A percentile compares a stretch with the other conserved stretches of the same genome.
Conservation (phyloP, 2,329 filamentous ascomycete genomes). For the Eurotiales sp. region DNA sequence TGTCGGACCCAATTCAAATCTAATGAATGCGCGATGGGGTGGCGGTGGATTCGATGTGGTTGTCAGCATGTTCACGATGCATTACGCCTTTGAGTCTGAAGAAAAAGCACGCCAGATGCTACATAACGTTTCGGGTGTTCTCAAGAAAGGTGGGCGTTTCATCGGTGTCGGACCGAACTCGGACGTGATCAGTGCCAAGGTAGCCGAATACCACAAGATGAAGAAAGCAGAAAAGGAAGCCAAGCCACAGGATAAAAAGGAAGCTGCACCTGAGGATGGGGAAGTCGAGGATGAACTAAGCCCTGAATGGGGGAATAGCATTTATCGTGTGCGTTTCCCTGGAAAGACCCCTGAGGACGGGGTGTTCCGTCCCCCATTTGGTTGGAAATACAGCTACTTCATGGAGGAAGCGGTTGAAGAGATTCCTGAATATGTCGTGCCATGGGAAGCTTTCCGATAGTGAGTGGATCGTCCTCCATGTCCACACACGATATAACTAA, state of each 20-base stretch:
- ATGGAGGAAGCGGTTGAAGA: slow-evolving; percentile 94
- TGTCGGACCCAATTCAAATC: slow-evolving; percentile 53
- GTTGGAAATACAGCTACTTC: slow-evolving; percentile 98
- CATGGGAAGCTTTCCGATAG: slow-evolving; percentile 95
- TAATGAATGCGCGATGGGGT: slow-evolving; percentile 61
- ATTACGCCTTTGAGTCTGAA: slow-evolving; percentile 95
- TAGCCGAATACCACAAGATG: slow-evolving; percentile 70
- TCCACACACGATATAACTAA: not conserved
- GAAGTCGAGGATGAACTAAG: slow-evolving; percentile 57
- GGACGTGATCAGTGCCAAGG: slow-evolving; percentile 75
- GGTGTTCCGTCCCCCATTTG: slow-evolving; percentile 88
- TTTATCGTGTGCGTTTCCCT: slow-evolving; percentile 88
- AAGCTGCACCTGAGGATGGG: slow-evolving; percentile 32
- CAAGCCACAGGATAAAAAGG: not conserved
- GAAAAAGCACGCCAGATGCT: slow-evolving; percentile 88
- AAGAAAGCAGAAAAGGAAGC: slow-evolving; percentile 34
- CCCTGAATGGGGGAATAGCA: slow-evolving; percentile 83
- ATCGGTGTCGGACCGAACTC: slow-evolving; percentile 97
- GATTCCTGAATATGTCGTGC: slow-evolving; percentile 95
- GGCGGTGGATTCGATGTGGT: slow-evolving; percentile 91
- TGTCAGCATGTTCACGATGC: slow-evolving; percentile 99
- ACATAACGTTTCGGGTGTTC: slow-evolving; percentile 78
- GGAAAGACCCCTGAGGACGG: slow-evolving; percentile 79
- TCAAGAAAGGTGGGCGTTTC: slow-evolving; percentile 93
- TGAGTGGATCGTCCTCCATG: slow-evolving; percentile 23